Evolutionary conservation across 2,329 filamentous ascomycete species (phyloP), one percentile per base, ranked within the genome.

Genomic region (Xylariaceae sp.): DNA sequence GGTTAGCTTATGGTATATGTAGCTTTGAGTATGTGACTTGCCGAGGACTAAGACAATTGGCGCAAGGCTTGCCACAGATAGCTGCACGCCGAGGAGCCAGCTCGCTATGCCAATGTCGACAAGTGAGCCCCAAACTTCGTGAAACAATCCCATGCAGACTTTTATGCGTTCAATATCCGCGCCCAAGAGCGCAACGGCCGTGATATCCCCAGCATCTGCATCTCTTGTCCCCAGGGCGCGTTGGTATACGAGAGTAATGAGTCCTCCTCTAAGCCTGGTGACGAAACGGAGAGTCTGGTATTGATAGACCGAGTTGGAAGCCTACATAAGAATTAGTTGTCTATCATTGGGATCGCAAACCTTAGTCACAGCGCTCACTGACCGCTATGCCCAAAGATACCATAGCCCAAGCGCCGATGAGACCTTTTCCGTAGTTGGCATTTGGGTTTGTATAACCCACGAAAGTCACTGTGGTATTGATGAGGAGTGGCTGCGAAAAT

Each of bases 101-200:
- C 47, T 55, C 11, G 53, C 50, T 9, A 53, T 47, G 14, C 22
- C 44, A 11, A 55, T 42, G 30, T 55, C 45, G 31, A 53, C 38
- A 17, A 55, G 12, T 48, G 44, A 22, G 51, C 44, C 9, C 47
- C 6, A 1, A 22, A 42, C 10, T 51, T 42, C 15, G 48, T 35
- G 11, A 48, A 32, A n/a, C 42, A 35, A n/a, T 40, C 48, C 31
- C 43, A 48, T 39, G 51, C 45, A 11, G 44, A 42, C 40, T 48
- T 42, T 11, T 42, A 51, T 53, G 42, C 51, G 45, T n/a, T 53
- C 44, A 17, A 53, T 42, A 27, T 53, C 44, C 10, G 51, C 50
- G 19, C 51, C 27, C 48, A 53, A 50, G 44, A 53, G 22, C 3
- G 48, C 49, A 17, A 48, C 38, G 9, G 51, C 48, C 2, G 48